phyloP scores from a whole-genome alignment of 192 early-diverging fungal species.

The Allomyces javanicus region DNA sequence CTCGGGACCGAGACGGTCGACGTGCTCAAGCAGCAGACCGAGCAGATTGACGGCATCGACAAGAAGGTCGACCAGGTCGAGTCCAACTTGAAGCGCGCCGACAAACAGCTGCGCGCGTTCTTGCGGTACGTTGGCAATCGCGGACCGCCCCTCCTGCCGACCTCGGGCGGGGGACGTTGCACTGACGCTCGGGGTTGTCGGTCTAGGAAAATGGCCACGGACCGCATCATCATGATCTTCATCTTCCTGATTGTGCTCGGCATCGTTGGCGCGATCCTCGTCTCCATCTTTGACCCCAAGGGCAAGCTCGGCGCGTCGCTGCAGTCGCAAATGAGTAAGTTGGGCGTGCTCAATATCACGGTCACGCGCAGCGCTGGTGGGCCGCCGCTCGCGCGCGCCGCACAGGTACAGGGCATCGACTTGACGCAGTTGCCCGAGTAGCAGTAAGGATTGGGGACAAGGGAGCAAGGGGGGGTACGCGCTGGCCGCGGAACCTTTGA shows the following conservation, averaged over 20 bases:
- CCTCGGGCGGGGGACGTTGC: too few relatives aligned
- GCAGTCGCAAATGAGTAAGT: background rate
- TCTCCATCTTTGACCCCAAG: conserved; percentile 20
- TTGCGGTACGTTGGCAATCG: conserved; percentile 16
- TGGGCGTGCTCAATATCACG: background rate
- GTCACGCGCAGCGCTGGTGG: too few relatives aligned
- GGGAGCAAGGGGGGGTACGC: too few relatives aligned
- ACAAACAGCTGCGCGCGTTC: conserved; percentile 34
- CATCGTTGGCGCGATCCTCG: conserved; percentile 24
- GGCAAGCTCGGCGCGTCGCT: conserved; percentile 3
- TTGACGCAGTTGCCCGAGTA: too few relatives aligned
- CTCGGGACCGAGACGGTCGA: conserved; percentile 8
- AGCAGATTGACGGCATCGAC: conserved; percentile 26
- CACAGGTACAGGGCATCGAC: too few relatives aligned
- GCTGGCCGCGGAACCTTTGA: too few relatives aligned
- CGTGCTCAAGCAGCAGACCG: conserved; percentile 30
- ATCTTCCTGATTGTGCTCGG: conserved; percentile 34
- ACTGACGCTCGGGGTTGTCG: background rate
- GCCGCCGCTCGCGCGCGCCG: too few relatives aligned
- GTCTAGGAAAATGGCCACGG: conserved; percentile 28
- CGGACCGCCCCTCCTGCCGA: too few relatives aligned
- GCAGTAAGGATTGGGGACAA: too few relatives aligned
- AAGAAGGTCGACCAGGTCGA: conserved; percentile 30
- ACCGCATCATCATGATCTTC: conserved; percentile 35
- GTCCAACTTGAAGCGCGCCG: conserved; percentile 31